A percentile compares a stretch with the other conserved stretches of the same genome.
phyloP scores from a whole-genome alignment of 148 eudicot genomes.

The Bassia scoparia region DNA sequence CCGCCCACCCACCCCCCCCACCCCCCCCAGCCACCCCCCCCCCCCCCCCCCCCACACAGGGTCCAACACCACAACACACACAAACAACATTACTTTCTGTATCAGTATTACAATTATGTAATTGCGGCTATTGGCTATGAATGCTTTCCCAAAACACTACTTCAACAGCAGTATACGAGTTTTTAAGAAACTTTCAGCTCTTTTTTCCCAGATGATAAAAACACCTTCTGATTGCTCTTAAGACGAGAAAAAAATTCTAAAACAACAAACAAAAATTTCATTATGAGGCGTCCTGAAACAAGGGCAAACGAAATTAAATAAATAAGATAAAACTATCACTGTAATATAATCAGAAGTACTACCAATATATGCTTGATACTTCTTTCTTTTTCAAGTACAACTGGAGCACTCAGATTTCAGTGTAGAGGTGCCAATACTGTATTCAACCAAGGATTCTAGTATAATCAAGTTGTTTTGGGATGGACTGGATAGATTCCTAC shows the following conservation, averaged over 20 bases:
- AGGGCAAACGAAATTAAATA: not conserved
- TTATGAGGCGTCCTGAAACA: too few species aligned
- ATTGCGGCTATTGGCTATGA: not conserved
- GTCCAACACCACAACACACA: too few species aligned
- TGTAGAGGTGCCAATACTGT: constrained; percentile 60
- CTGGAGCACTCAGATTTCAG: constrained; percentile 51
- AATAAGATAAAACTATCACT: not conserved
- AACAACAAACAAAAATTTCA: too few species aligned
- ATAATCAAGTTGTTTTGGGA: constrained; percentile 70
- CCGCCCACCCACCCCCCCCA: too few species aligned
- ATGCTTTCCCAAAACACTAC: not conserved
- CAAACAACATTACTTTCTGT: not conserved
- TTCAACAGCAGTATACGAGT: not conserved
- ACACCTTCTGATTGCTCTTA: too few species aligned
- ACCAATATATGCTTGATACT: constrained; percentile 86
- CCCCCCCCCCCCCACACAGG: too few species aligned
- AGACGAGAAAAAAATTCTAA: too few species aligned
- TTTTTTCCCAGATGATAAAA: too few species aligned
- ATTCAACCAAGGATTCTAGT: constrained; percentile 74
- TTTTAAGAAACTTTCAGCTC: too few species aligned
- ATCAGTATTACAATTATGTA: too few species aligned
- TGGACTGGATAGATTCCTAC: constrained; percentile 67
- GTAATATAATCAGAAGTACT: constrained; percentile 8
- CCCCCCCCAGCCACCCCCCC: too few species aligned
- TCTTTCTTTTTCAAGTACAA: constrained; percentile 77